A percentile compares a stretch with the other conserved stretches of the same genome.
Evolutionary conservation across 768 basidiomycete species (phyloP).

Genomic region (Termitomyces eurrhizus): DNA sequence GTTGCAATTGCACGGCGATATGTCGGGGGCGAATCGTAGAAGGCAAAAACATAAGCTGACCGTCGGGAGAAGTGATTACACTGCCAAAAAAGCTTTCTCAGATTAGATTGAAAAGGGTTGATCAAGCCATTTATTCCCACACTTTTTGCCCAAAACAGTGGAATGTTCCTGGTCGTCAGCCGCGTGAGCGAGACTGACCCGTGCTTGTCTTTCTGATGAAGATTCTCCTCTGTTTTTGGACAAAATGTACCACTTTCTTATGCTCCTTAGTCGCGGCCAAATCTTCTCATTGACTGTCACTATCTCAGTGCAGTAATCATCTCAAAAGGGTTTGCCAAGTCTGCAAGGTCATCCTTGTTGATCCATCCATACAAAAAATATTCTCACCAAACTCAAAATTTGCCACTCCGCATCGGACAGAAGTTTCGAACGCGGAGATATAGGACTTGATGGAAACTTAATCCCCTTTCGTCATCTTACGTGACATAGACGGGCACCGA

Average conservation of each 20-base stretch:
- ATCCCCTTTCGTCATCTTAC: neutral
- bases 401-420: too few relatives aligned
- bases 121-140: slow-evolving; percentile 22
- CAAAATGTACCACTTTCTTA: neutral
- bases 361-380: too few relatives aligned
- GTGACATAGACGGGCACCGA: neutral
- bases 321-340: neutral
- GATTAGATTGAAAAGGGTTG: slow-evolving; percentile 17
- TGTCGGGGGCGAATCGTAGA: slow-evolving; percentile 18
- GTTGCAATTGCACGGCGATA: slow-evolving; percentile 15
- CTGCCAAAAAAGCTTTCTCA: slow-evolving; percentile 17
- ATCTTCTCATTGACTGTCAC: neutral
- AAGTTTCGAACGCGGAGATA: neutral
- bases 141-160: slow-evolving; percentile 24
- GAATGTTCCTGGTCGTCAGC: slow-evolving; percentile 27
- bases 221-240: neutral
- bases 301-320: neutral
- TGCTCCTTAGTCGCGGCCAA: neutral
- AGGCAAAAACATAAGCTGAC: slow-evolving; percentile 17
- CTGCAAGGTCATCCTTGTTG: too few relatives aligned
- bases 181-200: slow-evolving; percentile 22
- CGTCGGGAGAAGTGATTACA: slow-evolving; percentile 12
- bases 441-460: too few relatives aligned
- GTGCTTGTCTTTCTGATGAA: neutral
- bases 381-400: too few relatives aligned